Conservation (phyloP, 148 eudicot genomes). For the Gaultheria prostrata region DNA sequence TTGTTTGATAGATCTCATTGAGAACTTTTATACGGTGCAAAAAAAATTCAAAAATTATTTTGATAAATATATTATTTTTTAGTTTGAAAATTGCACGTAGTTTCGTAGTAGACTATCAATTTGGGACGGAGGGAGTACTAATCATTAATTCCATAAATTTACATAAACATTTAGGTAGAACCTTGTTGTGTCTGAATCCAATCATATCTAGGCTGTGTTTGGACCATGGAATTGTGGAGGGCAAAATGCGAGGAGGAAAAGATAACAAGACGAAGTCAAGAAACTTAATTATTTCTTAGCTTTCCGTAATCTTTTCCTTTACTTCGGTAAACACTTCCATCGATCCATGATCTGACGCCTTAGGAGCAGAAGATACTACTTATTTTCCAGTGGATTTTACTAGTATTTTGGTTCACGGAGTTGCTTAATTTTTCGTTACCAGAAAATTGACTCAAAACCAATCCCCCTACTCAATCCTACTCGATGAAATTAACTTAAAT, state of each 20-base stretch:
- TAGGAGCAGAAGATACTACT: background rate
- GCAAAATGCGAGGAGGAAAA: background rate
- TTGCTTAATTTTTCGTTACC: background rate
- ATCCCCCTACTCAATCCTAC: background rate
- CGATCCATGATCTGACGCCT: background rate
- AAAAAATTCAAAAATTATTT: no score
- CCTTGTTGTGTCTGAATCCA: background rate
- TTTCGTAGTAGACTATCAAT: no score
- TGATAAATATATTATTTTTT: no score
- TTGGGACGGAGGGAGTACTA: no score
- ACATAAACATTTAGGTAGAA: background rate
- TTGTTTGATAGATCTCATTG: no score
- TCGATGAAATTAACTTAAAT: background rate
- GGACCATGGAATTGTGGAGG: background rate
- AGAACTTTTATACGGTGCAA: no score
- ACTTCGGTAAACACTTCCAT: background rate
- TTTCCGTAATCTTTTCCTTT: background rate
- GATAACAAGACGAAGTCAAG: background rate
- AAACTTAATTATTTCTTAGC: background rate
- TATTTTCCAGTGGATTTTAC: no score
- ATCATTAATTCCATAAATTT: background rate
- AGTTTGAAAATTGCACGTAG: no score
- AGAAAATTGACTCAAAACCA: background rate
- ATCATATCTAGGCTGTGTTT: background rate
- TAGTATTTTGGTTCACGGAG: no score